phyloP scores from a whole-genome alignment of 108 stramenopile genomes.

The Heterococcus sp. region DNA sequence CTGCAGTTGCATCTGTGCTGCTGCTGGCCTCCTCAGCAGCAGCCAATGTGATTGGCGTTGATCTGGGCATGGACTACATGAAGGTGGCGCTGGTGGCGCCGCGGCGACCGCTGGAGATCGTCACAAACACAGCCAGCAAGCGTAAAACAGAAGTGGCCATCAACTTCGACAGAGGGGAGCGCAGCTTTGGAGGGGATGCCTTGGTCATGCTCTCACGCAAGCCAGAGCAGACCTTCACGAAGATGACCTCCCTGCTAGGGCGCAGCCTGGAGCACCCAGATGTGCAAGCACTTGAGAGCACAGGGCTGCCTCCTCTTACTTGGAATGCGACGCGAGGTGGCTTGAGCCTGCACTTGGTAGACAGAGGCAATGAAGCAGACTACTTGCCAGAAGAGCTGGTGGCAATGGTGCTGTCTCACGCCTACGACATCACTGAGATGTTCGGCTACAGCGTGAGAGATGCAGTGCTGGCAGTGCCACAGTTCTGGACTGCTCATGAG shows the following conservation, averaged over 20 bases:
- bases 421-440: conserved; percentile 74
- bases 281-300: conserved; percentile 42
- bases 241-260: conserved; percentile 79
- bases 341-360: conserved; percentile 7
- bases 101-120: conserved; percentile 94
- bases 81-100: conserved; percentile 96
- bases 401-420: conserved; percentile 81
- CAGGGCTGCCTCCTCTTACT: neutral
- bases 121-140: conserved; percentile 95
- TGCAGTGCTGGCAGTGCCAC: conserved; percentile 90
- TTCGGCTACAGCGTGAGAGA: conserved; percentile 74
- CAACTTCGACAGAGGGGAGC: conserved; percentile 85
- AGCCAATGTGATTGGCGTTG: conserved; percentile 91
- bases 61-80: conserved; percentile 95
- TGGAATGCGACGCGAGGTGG: conserved; percentile 42
- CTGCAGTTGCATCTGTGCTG: too few species aligned
- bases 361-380: conserved; percentile 16
- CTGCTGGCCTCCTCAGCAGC: conserved; percentile 53
- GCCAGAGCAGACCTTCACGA: conserved; percentile 75
- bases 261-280: conserved; percentile 70
- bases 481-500: conserved; percentile 89
- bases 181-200: conserved; percentile 86
- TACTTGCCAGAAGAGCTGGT: conserved; percentile 94
- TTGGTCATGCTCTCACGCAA: conserved; percentile 79
- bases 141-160: conserved; percentile 97